Evolutionary conservation across 1,284 basidiomycete genomes (phyloP).

Genomic region (Coriolopsis trogii): DNA sequence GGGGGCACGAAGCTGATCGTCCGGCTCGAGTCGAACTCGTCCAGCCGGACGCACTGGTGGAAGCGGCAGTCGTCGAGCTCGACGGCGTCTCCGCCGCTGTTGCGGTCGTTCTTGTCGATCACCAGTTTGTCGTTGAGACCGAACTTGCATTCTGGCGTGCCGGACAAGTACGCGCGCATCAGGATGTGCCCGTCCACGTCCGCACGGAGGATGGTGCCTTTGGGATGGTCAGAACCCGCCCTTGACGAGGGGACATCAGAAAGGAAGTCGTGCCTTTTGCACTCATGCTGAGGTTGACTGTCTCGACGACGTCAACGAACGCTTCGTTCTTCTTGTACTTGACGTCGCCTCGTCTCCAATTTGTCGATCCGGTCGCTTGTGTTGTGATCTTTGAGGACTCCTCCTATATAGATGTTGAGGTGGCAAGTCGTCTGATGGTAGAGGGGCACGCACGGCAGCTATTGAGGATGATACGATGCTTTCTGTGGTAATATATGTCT

Average conservation of each 20-base stretch:
- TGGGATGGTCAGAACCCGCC: too few relatives aligned
- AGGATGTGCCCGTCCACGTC: conserved; percentile 98
- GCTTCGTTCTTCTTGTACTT: conserved; percentile 99
- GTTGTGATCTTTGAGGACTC: conserved; percentile 96
- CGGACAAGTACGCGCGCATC: conserved; percentile 97
- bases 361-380: conserved; percentile 94
- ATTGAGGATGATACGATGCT: conserved; percentile 85
- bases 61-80: conserved; percentile 98
- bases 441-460: conserved; percentile 68
- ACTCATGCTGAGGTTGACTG: conserved; percentile 95
- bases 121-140: conserved; percentile 98
- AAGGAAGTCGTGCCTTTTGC: conserved; percentile 87
- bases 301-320: conserved; percentile 98
- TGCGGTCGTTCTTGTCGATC: conserved; percentile 81
- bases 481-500: conserved; percentile 98
- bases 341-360: conserved; percentile 92
- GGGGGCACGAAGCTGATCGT: conserved; percentile 98
- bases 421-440: not conserved
- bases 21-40: conserved; percentile 91
- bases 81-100: conserved; percentile 72
- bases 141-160: conserved; percentile 97
- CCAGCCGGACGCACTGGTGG: conserved; percentile 96
- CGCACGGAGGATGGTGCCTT: conserved; percentile 90
- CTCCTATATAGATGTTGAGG: conserved; percentile 59
- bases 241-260: too few relatives aligned